Evolutionary conservation across 75 land plant species (phyloP).

Genomic region (Pinus taeda): DNA sequence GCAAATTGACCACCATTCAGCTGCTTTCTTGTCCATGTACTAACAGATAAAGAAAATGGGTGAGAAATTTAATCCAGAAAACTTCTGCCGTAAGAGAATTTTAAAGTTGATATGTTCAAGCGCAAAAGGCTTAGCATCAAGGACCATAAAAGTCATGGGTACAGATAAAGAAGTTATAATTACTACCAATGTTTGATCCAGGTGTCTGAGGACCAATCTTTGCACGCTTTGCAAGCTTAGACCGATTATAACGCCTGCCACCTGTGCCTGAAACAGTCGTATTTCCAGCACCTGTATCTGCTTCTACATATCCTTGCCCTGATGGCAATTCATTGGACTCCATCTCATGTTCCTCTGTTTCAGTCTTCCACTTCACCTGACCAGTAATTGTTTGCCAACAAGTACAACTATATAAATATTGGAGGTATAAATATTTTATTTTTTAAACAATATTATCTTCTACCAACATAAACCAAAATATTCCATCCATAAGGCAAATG

Average conservation of each 20-base stretch:
- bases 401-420: not conserved
- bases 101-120: not conserved
- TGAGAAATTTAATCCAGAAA: not conserved
- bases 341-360: constrained; percentile 16
- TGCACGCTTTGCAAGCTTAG: constrained; percentile 21
- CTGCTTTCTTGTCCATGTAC: not conserved
- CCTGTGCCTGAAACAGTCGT: constrained; percentile 8
- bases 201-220: constrained; percentile 21
- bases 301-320: constrained; percentile 11
- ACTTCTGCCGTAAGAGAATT: not conserved
- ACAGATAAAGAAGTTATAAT: not conserved
- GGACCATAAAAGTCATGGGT: not conserved
- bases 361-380: constrained; percentile 13
- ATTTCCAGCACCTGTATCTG: not conserved
- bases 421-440: not conserved
- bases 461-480: no score
- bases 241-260: constrained; percentile 22
- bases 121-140: not conserved
- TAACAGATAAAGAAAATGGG: not conserved
- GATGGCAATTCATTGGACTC: constrained; percentile 14
- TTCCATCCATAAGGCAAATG: not conserved
- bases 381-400: not conserved
- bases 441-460: no score
- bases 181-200: constrained; percentile 31
- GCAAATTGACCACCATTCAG: no score